Percentiles rank a stretch among this genome's conserved stretches.
phyloP scores from a whole-genome alignment of 345 rosid species.

The Anastatica hierochuntica region DNA sequence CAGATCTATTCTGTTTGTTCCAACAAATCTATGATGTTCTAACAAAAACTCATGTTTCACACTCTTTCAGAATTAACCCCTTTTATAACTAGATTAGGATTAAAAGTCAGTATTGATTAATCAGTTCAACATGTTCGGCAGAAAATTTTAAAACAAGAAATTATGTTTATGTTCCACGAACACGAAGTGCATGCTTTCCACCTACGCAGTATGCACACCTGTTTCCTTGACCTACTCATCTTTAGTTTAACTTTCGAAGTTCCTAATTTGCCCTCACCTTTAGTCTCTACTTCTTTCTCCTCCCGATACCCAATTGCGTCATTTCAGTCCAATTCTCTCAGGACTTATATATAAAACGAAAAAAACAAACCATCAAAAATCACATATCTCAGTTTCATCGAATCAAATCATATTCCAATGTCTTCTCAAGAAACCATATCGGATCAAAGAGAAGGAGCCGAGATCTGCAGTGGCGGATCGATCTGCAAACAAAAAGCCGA shows the following conservation, averaged over 20 bases:
- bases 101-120: too few relatives aligned
- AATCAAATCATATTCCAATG: constrained; percentile 8
- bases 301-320: neutral
- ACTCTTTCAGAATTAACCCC: too few relatives aligned
- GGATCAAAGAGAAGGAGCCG: constrained; percentile 35
- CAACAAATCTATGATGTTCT: too few relatives aligned
- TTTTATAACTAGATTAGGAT: too few relatives aligned
- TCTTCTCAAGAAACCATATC: constrained; percentile 17
- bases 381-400: neutral
- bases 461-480: constrained; percentile 37
- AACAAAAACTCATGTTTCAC: too few relatives aligned
- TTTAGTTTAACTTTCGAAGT: neutral
- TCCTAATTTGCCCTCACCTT: neutral
- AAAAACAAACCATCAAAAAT: neutral
- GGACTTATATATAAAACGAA: neutral
- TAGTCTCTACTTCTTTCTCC: too few relatives aligned
- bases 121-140: too few relatives aligned
- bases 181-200: constrained; percentile 24
- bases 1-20: too few relatives aligned
- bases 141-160: too few relatives aligned
- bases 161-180: constrained; percentile 18
- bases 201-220: constrained; percentile 16
- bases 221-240: constrained; percentile 7
- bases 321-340: neutral
- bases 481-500: constrained; percentile 40